These are phyloP conservation scores for Lipomyces spencermartinsiae DNA, from an alignment of 805 yeast genomes.

Conservation along the genomic window DNA sequence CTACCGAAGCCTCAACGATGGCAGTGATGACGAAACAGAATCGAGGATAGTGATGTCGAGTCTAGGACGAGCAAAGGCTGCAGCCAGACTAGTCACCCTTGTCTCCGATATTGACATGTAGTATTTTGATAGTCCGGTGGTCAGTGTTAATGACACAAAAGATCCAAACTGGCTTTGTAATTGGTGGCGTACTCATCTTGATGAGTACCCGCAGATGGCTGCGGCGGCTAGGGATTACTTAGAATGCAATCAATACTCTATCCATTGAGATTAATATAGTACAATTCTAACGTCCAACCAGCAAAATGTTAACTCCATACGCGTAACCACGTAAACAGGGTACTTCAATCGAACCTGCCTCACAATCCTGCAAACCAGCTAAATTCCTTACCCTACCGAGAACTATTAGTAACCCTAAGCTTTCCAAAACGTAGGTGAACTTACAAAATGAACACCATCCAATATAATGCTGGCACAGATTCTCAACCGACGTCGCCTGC, in stretches of 20 bases:
- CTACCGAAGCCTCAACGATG: too few species aligned
- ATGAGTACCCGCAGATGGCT: too few species aligned
- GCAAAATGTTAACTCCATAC: not conserved
- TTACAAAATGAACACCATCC: constrained; percentile 98
- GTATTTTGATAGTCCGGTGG: too few species aligned
- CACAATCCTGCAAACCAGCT: not conserved
- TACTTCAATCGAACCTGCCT: not conserved
- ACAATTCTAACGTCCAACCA: not conserved
- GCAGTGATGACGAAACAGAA: too few species aligned
- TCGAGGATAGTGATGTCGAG: too few species aligned
- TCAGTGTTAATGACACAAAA: too few species aligned
- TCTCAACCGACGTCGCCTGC: constrained; percentile 96
- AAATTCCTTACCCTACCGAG: not conserved
- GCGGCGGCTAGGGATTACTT: too few species aligned
- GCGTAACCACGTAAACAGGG: not conserved
- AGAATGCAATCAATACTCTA: not conserved
- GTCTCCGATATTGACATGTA: too few species aligned
- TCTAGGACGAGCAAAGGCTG: too few species aligned
- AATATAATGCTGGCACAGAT: constrained; percentile 92
- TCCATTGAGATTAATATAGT: not conserved
- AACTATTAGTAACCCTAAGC: not conserved
- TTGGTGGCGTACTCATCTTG: too few species aligned
- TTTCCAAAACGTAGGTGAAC: not conserved
- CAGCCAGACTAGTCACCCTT: too few species aligned
- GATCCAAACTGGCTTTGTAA: too few species aligned